Conservation (phyloP, 2,329 filamentous ascomycete genomes). For the Allantophomopsis lycopodina region DNA sequence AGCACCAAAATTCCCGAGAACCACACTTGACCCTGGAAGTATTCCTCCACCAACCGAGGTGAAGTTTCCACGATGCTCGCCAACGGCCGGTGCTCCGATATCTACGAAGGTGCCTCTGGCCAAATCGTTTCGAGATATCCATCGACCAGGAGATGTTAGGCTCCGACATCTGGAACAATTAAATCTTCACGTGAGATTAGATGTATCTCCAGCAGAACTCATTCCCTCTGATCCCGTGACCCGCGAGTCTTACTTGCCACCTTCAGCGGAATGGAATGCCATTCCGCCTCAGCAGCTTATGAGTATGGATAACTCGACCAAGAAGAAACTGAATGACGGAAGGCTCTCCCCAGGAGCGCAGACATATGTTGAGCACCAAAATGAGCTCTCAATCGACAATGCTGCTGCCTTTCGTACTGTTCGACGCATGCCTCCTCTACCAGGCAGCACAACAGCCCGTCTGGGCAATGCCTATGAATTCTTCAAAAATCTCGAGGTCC, state of each 20-base stretch:
- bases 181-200: slow-evolving; percentile 37
- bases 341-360: slow-evolving; percentile 40
- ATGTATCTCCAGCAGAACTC: slow-evolving; percentile 32
- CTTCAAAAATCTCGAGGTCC: slow-evolving; percentile 45
- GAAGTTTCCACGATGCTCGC: slow-evolving; percentile 12
- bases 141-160: slow-evolving; percentile 34
- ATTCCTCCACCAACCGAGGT: slow-evolving; percentile 13
- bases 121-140: slow-evolving; percentile 25
- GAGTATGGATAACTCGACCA: slow-evolving; percentile 31
- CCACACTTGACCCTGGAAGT: too few relatives aligned
- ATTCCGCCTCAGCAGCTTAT: slow-evolving; percentile 15
- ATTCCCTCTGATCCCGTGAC: slow-evolving; percentile 30
- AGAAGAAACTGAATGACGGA: slow-evolving; percentile 34
- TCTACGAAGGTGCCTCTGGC: too few relatives aligned
- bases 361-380: slow-evolving; percentile 42
- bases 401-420: slow-evolving; percentile 46
- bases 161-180: slow-evolving; percentile 40
- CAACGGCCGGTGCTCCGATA: slow-evolving; percentile 22
- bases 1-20: too few relatives aligned
- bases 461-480: slow-evolving; percentile 54
- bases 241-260: slow-evolving; percentile 31
- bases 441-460: slow-evolving; percentile 37
- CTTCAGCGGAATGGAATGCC: slow-evolving; percentile 33
- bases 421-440: slow-evolving; percentile 38
- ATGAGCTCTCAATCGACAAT: slow-evolving; percentile 41